phyloP scores from a whole-genome alignment of 2,329 filamentous ascomycete species.

The Aspergillus tamarii region DNA sequence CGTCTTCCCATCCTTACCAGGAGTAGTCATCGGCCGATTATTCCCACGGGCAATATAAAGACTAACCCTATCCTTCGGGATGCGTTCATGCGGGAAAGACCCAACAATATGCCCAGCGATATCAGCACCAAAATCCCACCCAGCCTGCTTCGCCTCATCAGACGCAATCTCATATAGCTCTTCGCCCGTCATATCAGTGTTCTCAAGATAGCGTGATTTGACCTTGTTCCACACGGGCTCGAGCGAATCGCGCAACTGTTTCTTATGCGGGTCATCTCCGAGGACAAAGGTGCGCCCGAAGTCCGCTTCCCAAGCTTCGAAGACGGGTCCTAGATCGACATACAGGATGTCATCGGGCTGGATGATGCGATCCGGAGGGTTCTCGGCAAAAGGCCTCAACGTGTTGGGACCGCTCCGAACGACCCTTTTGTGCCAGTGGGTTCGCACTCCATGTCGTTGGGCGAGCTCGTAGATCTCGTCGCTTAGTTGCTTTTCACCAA shows the following conservation, averaged over 20 bases:
- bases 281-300: slow-evolving; percentile 59
- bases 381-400: slow-evolving; percentile 51
- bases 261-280: slow-evolving; percentile 51
- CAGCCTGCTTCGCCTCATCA: slow-evolving; percentile 40
- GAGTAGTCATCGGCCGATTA: slow-evolving; percentile 42
- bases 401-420: slow-evolving; percentile 57
- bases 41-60: slow-evolving; percentile 54
- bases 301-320: slow-evolving; percentile 58
- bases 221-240: slow-evolving; percentile 53
- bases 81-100: slow-evolving; percentile 55
- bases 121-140: slow-evolving; percentile 50
- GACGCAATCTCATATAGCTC: slow-evolving; percentile 52
- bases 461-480: slow-evolving; percentile 51
- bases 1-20: slow-evolving; percentile 46
- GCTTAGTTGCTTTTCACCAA: slow-evolving; percentile 53
- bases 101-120: slow-evolving; percentile 57
- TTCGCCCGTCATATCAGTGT: slow-evolving; percentile 53
- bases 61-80: slow-evolving; percentile 50
- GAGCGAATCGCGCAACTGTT: slow-evolving; percentile 49
- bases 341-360: slow-evolving; percentile 55
- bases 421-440: slow-evolving; percentile 59
- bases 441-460: slow-evolving; percentile 48
- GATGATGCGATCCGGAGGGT: slow-evolving; percentile 54
- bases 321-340: slow-evolving; percentile 57
- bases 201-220: slow-evolving; percentile 43